These are phyloP conservation scores for Phoma sp. DNA, from an alignment of 2,329 filamentous ascomycete species.

Conservation along the genomic window DNA sequence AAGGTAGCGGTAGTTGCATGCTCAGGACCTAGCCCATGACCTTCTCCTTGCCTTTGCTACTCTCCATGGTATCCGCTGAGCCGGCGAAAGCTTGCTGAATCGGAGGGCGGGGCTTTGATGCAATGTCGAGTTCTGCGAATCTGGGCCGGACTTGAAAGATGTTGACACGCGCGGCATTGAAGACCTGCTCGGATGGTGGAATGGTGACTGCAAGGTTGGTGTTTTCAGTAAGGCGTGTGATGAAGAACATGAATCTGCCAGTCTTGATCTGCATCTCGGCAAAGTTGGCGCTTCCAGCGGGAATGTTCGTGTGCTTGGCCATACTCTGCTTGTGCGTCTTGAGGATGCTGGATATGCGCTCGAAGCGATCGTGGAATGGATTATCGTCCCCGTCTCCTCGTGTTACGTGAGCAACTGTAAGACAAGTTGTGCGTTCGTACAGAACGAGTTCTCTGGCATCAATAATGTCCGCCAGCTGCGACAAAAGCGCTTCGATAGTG, in stretches of 20 bases:
- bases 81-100: constrained; percentile 49
- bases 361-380: constrained; percentile 90
- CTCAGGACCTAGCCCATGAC: constrained; percentile 5
- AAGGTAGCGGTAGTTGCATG: neutral
- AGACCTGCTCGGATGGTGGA: constrained; percentile 87
- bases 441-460: constrained; percentile 93
- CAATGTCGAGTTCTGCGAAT: constrained; percentile 71
- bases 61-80: constrained; percentile 38
- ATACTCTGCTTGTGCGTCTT: constrained; percentile 94
- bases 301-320: constrained; percentile 76
- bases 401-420: constrained; percentile 93
- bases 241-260: constrained; percentile 86
- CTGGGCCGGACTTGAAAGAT: constrained; percentile 85
- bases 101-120: constrained; percentile 44
- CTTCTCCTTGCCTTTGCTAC: constrained; percentile 30
- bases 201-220: constrained; percentile 94
- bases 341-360: constrained; percentile 95
- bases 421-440: constrained; percentile 94
- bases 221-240: constrained; percentile 95
- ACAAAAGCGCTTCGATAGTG: constrained; percentile 85
- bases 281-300: constrained; percentile 83
- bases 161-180: constrained; percentile 90
- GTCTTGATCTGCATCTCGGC: constrained; percentile 83
- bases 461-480: constrained; percentile 81
- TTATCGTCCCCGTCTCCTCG: constrained; percentile 77